Base-by-base conservation (phyloP, 768 basidiomycete species). In the Filobasidium wieringae region DNA sequence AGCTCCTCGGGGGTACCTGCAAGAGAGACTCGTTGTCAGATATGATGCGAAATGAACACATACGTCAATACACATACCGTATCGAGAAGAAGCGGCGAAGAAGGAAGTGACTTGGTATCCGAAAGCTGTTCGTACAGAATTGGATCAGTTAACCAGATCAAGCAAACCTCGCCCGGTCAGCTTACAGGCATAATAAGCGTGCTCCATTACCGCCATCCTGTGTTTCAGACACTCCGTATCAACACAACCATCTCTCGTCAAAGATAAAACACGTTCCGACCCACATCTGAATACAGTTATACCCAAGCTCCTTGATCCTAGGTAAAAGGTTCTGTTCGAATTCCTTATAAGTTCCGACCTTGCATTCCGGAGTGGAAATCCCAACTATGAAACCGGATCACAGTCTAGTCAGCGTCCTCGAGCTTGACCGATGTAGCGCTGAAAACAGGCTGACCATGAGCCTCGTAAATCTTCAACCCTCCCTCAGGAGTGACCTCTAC, bases 101-200 rank as follows among this genome's bases (percentile, higher is more conserved):
- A 97, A 97, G 70, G 81, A 91, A 30, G 91, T 96, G 12, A 99
- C 84, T 75, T 97, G 95, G 75, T 99, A 99, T 14, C 95, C 95
- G 70, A 99, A 99, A 0, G 93, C 90, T 93, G 65, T 4, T 26
- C 24, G 5, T 47, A 7, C 43, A 8, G 41, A n/a, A 43, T 7
- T n/a, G 15, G 19, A 43, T 11, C 41, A 43, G 22, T 40, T 22
- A 22, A 15, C 22, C 3, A 11, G 11, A 40, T 22, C 37, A 40
- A 4, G 5, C 15, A 9, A n/a, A 37, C n/a, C n/a, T 37, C n/a
- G 36, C 11, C 3, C 17, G 9, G 33, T 14, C 22, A 24, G 76
- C 86, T 66, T 65, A 91, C 90, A 96, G 62, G 91, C 91, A 74
- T 96, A 96, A 73, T 96, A 96, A 2, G 92, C 87, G 70, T 96